A percentile compares a stretch with the other conserved stretches of the same genome.
Evolutionary conservation across 192 early-diverging fungal genomes (phyloP).

Genomic region (Coemansia sp.): DNA sequence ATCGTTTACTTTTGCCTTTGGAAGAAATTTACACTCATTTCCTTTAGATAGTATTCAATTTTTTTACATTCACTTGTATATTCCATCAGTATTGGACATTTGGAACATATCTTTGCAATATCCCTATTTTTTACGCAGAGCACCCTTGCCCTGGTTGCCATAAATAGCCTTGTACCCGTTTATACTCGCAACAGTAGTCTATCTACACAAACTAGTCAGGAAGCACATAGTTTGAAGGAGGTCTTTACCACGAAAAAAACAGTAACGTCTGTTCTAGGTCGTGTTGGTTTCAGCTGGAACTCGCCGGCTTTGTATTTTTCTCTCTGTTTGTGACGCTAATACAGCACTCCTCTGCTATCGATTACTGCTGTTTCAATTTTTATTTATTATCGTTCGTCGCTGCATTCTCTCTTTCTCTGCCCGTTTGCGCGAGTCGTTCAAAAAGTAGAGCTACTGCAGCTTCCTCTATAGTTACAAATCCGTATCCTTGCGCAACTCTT

Average conservation of each 20-base stretch:
- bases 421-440: neutral
- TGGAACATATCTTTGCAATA: neutral
- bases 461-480: neutral
- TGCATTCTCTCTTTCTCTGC: neutral
- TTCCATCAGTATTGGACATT: neutral
- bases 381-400: neutral
- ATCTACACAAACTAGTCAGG: too few relatives aligned
- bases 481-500: neutral
- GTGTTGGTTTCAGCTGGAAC: neutral
- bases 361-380: slow-evolving; percentile 5
- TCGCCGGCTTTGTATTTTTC: neutral
- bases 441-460: neutral
- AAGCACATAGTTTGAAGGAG: too few relatives aligned
- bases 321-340: neutral
- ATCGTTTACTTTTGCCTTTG: neutral
- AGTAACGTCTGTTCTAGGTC: neutral
- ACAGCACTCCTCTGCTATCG: neutral
- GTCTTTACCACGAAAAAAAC: neutral
- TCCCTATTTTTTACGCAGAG: neutral
- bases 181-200: too few relatives aligned
- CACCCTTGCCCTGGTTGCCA: neutral
- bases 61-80: neutral
- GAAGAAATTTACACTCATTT: neutral
- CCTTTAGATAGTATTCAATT: neutral
- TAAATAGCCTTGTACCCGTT: neutral